Base-by-base conservation (phyloP, 1,139 yeast species). In the Pichia sp. region DNA sequence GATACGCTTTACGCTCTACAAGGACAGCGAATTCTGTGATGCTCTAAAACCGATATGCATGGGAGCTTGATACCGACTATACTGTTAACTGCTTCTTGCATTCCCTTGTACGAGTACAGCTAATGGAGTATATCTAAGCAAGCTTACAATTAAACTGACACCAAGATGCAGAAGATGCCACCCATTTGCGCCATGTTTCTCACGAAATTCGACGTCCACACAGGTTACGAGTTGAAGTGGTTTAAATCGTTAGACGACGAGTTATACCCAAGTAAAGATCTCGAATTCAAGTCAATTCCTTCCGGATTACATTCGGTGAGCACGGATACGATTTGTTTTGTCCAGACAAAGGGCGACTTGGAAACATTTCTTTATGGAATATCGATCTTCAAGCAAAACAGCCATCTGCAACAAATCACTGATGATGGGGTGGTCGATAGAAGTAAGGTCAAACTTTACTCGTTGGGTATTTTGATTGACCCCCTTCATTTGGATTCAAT, bases 211-310 rank as follows among this genome's bases (percentile, higher is more conserved):
- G 88, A 87, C 64, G 79, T 79, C 27, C 77, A 75, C 44, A 68
- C 76, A 1, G 95, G 95, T 8, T 83, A 85, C 66, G 79, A 78
- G 53, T 63, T 84, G 50, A 77, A 76, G 46, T 85, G 89, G 89
- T 71, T 75, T 40, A 71, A 72, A 51, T 63, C 73, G 0, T 48
- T 66, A 3, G 61, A 64, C 43, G 61, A 64, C n/a, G 31, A 51
- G 1, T 29, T 58, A 8, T 69, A 73, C 31, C 61, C 67, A 2
- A 55, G 73, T 29, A 64, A 71, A 33, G 75, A 75, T n/a, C 63
- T 89, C 20, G 97, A 91, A 67, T 89, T 79, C 70, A 85, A 86
- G 62, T 77, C 84, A 12, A 72, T 91, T 53, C 97, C 97, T 1
- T 85, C 95, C 0, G 96, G 97, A 1, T 75, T 89, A n/a, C 97